Evolutionary conservation across 2,329 filamentous ascomycete genomes (phyloP).

Genomic region (Xylaria sp.): DNA sequence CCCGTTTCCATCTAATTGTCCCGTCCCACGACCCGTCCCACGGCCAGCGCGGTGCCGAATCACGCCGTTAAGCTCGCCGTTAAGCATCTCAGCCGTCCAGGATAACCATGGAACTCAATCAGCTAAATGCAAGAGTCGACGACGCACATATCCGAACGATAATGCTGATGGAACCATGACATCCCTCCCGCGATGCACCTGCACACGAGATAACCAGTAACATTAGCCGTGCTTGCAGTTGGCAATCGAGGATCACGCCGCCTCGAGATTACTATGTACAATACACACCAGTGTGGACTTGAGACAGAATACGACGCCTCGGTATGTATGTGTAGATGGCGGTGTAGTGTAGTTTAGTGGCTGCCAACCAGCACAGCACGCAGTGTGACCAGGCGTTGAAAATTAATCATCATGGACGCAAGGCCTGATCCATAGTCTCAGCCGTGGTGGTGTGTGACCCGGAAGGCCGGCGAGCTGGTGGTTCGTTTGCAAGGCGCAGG

Average conservation of each 20-base stretch:
- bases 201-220: constrained; percentile 9
- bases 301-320: background rate
- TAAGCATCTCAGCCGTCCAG: constrained; percentile 4
- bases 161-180: constrained; percentile 25
- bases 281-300: background rate
- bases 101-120: constrained; percentile 10
- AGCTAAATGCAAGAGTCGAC: constrained; percentile 1
- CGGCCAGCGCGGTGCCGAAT: constrained; percentile 13
- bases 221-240: background rate
- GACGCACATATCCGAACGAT: constrained; percentile 6
- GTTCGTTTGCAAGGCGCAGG: constrained; percentile 3
- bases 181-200: constrained; percentile 9
- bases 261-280: no score
- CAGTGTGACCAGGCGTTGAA: background rate
- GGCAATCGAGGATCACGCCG: background rate
- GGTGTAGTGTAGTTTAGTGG: background rate
- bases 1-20: background rate
- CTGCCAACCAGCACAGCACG: background rate
- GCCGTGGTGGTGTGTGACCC: constrained; percentile 13
- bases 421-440: background rate
- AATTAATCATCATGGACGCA: background rate
- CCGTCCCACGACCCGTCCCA: constrained; percentile 2
- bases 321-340: no score
- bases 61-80: background rate
- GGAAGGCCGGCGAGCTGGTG: constrained; percentile 22